Evolutionary conservation across 352 stramenopile species (phyloP).

Genomic region (Pythium dissimile): DNA sequence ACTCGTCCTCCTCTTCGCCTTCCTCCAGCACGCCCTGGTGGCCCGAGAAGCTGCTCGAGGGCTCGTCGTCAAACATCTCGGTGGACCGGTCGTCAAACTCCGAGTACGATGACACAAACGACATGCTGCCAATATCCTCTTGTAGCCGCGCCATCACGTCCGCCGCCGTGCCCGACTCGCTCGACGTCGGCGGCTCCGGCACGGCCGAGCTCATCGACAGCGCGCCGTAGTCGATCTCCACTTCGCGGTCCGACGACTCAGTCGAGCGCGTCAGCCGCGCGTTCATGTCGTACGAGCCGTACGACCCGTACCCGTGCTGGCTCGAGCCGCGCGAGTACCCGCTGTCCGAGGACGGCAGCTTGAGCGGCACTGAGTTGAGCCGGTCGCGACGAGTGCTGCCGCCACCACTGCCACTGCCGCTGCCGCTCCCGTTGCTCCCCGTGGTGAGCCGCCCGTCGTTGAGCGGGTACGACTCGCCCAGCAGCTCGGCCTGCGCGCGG

Average conservation of each 20-base stretch:
- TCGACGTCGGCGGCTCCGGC: constrained; percentile 19
- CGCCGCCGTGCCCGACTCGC: background rate
- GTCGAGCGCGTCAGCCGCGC: constrained; percentile 13
- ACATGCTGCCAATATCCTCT: constrained; percentile 28
- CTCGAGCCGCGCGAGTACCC: background rate
- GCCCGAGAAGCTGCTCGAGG: background rate
- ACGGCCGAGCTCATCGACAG: constrained; percentile 17
- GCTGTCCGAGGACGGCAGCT: constrained; percentile 25
- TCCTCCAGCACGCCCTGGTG: constrained; percentile 13
- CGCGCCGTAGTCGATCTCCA: constrained; percentile 21
- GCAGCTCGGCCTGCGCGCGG: constrained; percentile 62
- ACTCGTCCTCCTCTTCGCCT: constrained; percentile 16
- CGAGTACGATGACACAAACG: constrained; percentile 33
- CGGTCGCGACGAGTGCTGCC: constrained; percentile 50
- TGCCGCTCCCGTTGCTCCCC: background rate
- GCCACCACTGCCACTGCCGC: no score
- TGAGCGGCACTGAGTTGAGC: constrained; percentile 60
- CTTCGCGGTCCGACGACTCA: constrained; percentile 16
- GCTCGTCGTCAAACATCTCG: constrained; percentile 15
- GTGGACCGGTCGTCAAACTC: constrained; percentile 31
- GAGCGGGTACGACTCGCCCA: constrained; percentile 25
- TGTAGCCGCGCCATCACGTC: constrained; percentile 22
- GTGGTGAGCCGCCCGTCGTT: background rate
- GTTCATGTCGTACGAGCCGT: constrained; percentile 18
- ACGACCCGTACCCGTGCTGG: background rate